Evolutionary conservation across 1,284 basidiomycete genomes (phyloP).

Genomic region (Cutaneotrichosporon daszewskae): DNA sequence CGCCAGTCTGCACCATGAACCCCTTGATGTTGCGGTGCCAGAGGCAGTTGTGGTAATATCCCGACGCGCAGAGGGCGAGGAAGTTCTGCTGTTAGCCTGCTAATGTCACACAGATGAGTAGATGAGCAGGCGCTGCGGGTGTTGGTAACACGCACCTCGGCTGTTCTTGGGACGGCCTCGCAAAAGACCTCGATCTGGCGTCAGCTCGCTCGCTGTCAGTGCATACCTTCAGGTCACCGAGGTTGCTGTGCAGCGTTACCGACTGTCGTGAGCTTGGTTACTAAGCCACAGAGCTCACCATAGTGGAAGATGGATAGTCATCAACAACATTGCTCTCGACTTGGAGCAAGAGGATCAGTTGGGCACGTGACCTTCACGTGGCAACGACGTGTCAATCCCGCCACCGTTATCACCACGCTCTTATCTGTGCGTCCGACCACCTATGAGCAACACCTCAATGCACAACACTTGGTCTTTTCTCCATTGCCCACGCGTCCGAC

Average conservation of each 20-base stretch:
- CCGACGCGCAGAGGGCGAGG: slow-evolving; percentile 83
- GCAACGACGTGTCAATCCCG: neutral
- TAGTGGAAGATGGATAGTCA: too few species aligned
- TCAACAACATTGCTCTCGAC: too few species aligned
- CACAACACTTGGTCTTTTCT: too few species aligned
- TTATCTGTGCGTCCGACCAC: too few species aligned
- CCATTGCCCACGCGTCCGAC: too few species aligned
- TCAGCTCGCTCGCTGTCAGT: neutral
- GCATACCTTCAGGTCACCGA: slow-evolving; percentile 87
- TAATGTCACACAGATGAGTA: neutral
- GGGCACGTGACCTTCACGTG: too few species aligned
- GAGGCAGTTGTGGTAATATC: slow-evolving; percentile 76
- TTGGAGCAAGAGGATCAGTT: too few species aligned
- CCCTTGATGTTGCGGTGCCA: slow-evolving; percentile 89
- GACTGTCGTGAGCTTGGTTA: slow-evolving; percentile 52
- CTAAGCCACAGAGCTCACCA: neutral
- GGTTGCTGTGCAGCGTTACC: slow-evolving; percentile 87
- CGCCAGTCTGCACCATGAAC: slow-evolving; percentile 91
- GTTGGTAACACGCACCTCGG: slow-evolving; percentile 60
- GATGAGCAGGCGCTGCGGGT: neutral
- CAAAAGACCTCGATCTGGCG: slow-evolving; percentile 90
- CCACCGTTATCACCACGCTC: neutral
- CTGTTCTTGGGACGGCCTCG: slow-evolving; percentile 86
- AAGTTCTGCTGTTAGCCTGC: slow-evolving; percentile 64
- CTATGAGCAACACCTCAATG: too few species aligned